Conservation (phyloP, 2,329 filamentous ascomycete genomes). For the Cladosporium sphaerospermum region DNA sequence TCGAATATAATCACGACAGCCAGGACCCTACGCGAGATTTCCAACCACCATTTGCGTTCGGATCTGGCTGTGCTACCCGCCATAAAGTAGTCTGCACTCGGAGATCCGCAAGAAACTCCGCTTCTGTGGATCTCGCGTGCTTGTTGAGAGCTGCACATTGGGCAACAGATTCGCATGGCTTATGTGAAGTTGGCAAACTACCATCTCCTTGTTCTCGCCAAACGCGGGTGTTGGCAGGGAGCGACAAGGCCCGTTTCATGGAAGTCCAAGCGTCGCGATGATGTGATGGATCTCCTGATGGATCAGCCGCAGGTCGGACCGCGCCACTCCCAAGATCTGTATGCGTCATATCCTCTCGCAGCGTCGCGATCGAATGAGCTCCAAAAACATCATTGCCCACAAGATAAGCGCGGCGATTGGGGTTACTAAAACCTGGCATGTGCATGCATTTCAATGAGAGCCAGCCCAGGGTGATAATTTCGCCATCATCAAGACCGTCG, state of each 20-base stretch:
- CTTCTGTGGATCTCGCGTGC: background rate
- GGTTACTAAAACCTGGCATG: constrained; percentile 3
- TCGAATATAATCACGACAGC: constrained; percentile 1
- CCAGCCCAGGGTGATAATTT: background rate
- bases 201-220: background rate
- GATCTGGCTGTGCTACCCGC: background rate
- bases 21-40: background rate
- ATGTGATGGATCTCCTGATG: background rate
- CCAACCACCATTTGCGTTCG: background rate
- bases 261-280: constrained; percentile 6
- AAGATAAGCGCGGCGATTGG: constrained; percentile 7
- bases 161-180: background rate
- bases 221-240: constrained; percentile 1
- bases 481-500: constrained; percentile 5
- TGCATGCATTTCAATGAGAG: constrained; percentile 3
- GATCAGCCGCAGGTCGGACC: background rate
- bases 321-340: background rate
- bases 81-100: background rate
- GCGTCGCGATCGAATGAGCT: constrained; percentile 1
- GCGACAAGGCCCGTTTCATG: background rate
- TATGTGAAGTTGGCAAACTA: background rate
- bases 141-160: background rate
- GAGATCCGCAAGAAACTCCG: background rate
- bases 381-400: constrained; percentile 8
- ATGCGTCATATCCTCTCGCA: background rate